Conservation (phyloP, 2,329 filamentous ascomycete genomes). For the Apiospora rasikravindrae region DNA sequence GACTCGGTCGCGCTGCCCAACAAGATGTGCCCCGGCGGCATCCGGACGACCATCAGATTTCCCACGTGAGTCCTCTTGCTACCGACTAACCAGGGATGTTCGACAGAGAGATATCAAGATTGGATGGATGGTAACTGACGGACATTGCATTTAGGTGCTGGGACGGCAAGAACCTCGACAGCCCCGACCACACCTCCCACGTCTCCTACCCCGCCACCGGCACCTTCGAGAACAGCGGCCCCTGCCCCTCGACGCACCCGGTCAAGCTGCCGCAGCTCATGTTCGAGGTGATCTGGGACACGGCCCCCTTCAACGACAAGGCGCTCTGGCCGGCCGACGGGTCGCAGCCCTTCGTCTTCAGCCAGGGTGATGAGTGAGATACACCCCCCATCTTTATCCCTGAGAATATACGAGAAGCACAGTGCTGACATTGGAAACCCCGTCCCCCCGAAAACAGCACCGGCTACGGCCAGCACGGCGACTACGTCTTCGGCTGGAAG, state of each 20-base stretch:
- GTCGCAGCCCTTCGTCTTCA: constrained; percentile 39
- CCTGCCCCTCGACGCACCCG: constrained; percentile 56
- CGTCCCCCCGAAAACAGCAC: constrained; percentile 17
- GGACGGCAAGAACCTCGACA: constrained; percentile 63
- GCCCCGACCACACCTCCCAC: constrained; percentile 59
- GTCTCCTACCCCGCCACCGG: constrained; percentile 54
- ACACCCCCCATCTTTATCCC: not conserved
- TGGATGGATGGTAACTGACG: too few relatives aligned
- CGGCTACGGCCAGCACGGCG: constrained; percentile 25
- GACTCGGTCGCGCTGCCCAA: constrained; percentile 56
- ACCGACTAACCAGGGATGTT: not conserved
- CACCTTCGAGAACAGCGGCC: constrained; percentile 47
- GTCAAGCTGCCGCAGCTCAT: constrained; percentile 64
- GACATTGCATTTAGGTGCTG: constrained; percentile 49
- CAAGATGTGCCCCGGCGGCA: constrained; percentile 53
- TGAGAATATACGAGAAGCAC: not conserved
- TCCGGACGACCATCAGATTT: constrained; percentile 58
- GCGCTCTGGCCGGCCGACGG: constrained; percentile 38
- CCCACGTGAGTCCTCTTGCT: constrained; percentile 47
- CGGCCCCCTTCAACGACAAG: constrained; percentile 34
- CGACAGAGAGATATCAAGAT: too few relatives aligned
- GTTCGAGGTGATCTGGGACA: constrained; percentile 62
- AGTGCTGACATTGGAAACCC: too few relatives aligned
- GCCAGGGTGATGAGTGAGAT: constrained; percentile 34
- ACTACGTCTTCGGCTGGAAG: constrained; percentile 27